These are phyloP conservation scores for Penicillium cinerascens DNA, from an alignment of 495 filamentous ascomycete species.

Conservation along the genomic window DNA sequence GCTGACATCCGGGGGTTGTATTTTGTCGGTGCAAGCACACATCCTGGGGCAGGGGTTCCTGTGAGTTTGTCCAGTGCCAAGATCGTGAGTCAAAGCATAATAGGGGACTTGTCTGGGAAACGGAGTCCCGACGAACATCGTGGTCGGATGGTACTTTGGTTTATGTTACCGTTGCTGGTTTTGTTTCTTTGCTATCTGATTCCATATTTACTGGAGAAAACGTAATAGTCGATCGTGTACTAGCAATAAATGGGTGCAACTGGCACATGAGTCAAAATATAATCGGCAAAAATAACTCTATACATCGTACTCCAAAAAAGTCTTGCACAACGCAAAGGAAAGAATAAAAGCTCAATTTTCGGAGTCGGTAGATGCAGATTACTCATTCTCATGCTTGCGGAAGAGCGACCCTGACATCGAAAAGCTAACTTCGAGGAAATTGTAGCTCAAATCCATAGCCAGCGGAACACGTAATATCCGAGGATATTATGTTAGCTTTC, in stretches of 20 bases:
- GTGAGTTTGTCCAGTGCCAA: conserved; percentile 62
- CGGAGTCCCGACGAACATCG: no score
- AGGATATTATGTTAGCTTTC: no score
- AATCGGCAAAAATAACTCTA: background rate
- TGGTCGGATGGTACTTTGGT: background rate
- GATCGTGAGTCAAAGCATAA: conserved; percentile 56
- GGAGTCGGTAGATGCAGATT: no score
- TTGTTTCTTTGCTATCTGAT: background rate
- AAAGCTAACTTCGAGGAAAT: no score
- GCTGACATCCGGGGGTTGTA: conserved; percentile 46
- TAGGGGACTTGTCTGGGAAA: conserved; percentile 18
- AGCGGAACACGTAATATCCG: no score
- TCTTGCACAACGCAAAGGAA: no score
- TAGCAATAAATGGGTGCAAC: background rate
- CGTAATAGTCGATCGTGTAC: background rate
- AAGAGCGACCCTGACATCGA: no score
- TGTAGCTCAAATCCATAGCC: no score
- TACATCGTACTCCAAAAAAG: background rate
- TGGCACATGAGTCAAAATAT: background rate
- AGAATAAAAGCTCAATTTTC: no score
- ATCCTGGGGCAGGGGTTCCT: conserved; percentile 71
- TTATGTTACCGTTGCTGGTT: background rate
- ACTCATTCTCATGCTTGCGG: no score
- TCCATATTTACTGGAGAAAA: background rate
- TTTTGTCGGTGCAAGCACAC: conserved; percentile 68